These are phyloP conservation scores for Vitis rupestris DNA, from an alignment of 164 flowering plant genomes.

Conservation along the genomic window DNA sequence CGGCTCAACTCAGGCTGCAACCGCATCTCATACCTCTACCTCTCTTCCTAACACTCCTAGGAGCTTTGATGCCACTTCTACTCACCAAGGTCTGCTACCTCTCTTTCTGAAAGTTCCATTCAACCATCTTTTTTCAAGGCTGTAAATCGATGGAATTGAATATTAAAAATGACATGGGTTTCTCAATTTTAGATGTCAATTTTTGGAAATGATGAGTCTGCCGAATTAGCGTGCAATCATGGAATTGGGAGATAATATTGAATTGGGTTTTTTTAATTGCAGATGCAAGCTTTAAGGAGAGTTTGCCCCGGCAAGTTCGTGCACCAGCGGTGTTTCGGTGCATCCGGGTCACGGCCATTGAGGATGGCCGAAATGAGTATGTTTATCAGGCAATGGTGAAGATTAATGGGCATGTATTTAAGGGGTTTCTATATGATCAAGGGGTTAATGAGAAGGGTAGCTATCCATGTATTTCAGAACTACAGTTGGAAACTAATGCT, in stretches of 20 bases:
- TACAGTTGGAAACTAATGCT: constrained; percentile 2
- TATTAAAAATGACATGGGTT: too few relatives aligned
- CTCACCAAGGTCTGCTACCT: constrained; percentile 18
- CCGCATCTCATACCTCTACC: constrained; percentile 4
- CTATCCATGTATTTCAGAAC: constrained; percentile 17
- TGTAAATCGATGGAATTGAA: too few relatives aligned
- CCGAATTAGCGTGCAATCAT: too few relatives aligned
- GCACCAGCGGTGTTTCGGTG: constrained; percentile 34
- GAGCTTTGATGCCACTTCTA: constrained; percentile 8
- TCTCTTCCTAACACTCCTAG: constrained; percentile 1
- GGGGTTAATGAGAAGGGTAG: constrained; percentile 23
- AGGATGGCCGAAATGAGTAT: constrained; percentile 20
- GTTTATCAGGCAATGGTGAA: constrained; percentile 29
- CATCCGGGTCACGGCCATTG: constrained; percentile 20
- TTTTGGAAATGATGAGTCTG: too few relatives aligned
- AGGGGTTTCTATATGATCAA: constrained; percentile 32
- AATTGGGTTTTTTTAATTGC: neutral
- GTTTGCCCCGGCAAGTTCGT: constrained; percentile 24
- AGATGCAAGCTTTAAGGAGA: constrained; percentile 26
- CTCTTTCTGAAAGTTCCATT: neutral
- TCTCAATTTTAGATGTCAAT: too few relatives aligned
- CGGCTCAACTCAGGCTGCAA: neutral
- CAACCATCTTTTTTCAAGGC: too few relatives aligned
- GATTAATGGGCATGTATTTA: constrained; percentile 35
- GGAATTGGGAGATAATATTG: too few relatives aligned